Evolutionary conservation across 1,284 basidiomycete species (phyloP).

Genomic region (Puccinia coronata): DNA sequence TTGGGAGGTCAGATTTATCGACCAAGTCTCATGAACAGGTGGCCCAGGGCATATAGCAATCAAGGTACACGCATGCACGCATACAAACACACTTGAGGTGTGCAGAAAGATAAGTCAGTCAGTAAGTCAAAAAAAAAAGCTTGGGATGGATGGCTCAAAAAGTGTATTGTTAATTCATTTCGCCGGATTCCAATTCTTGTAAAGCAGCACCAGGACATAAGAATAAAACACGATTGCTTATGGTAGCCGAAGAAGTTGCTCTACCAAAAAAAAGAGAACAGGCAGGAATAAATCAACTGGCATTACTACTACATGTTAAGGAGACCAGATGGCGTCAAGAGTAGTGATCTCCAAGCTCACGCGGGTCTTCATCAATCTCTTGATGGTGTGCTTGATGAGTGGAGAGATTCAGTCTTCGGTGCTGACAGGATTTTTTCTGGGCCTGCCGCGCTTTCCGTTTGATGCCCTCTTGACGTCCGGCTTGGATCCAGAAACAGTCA

Average conservation of each 20-base stretch:
- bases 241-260: background rate
- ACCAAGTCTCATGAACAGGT: no score
- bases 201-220: background rate
- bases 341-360: background rate
- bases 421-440: background rate
- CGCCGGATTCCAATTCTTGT: background rate
- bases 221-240: background rate
- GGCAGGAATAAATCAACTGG: background rate
- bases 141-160: no score
- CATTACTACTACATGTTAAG: background rate
- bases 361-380: background rate
- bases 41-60: no score
- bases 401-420: background rate
- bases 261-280: background rate
- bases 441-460: background rate
- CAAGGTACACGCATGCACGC: no score
- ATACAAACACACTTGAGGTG: no score
- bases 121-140: no score
- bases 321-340: background rate
- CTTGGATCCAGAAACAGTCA: slow-evolving; percentile 27
- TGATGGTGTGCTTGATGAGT: background rate
- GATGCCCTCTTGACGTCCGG: slow-evolving; percentile 11
- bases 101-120: no score
- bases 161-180: no score
- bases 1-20: no score